Base-by-base conservation (phyloP, 2,329 filamentous ascomycete genomes). In the Ophiosphaerella herpotricha region DNA sequence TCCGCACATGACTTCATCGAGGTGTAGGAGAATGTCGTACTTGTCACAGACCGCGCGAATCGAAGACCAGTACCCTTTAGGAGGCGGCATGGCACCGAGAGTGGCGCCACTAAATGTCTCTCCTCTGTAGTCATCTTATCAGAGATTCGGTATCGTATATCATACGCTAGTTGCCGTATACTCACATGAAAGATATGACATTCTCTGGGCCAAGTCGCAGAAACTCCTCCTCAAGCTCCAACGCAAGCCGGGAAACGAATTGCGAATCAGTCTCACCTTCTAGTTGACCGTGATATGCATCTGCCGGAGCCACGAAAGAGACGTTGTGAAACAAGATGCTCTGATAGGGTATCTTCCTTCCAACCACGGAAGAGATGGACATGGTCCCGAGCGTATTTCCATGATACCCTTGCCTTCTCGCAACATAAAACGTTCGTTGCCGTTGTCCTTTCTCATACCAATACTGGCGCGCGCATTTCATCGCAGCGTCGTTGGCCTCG, bases 191-290 rank as follows among this genome's bases (percentile, higher is more conserved):
- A 0, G 78, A 80, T 41, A 74, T 72, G 6, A 82, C 75, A 0
- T 61, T 81, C 1, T 77, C 63, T 0, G 80, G 75, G 0, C 80
- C 80, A 0, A 82, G 41, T 0, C 70, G 60, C 11, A 72, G 65
- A 54, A 91, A 89, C 55, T 89, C 85, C 2, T 74, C 78, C 7
- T 91, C 87, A 1, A 91, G 75, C 66, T 91, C 86, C 4, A 78
- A 68, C 0, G 82, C 82, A 11, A 90, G 75, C 18, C 84, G 76
- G 0, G 68, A 64, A 0, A 88, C 82, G 53, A 89, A 90, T 1
- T 78, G 74, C 2, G 76, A 75, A 26, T 84, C 80, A 0, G 78
- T 80, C 58, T 90, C 85, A 0, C 60, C 71, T 0, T 75, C 60
- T 0, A 55, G 57, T 61, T 80, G 80, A 0, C 79, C 81, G 7